Evolutionary conservation across 2,329 filamentous ascomycete species (phyloP).

Genomic region (Teratosphaeria zuluensis): DNA sequence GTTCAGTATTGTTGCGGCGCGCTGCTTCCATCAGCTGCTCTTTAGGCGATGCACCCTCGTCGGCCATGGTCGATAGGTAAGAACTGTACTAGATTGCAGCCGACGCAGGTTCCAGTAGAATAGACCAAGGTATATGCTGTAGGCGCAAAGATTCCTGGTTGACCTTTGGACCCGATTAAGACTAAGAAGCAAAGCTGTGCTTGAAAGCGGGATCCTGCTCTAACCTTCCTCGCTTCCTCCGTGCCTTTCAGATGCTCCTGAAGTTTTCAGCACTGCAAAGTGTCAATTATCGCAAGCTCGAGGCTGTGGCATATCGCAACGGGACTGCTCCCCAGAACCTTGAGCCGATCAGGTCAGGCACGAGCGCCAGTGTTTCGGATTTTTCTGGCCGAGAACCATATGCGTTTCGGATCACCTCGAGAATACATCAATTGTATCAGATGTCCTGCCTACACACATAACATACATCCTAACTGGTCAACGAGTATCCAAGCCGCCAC

Average conservation of each 20-base stretch:
- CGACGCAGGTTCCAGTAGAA: not conserved
- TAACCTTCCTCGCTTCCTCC: not conserved
- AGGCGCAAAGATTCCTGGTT: not conserved
- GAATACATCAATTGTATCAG: not conserved
- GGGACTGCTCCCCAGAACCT: not conserved
- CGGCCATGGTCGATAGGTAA: slow-evolving; percentile 4
- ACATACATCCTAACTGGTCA: not conserved
- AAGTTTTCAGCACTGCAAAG: not conserved
- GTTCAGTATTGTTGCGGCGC: slow-evolving; percentile 81
- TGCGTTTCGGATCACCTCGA: not conserved
- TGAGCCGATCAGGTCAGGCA: not conserved
- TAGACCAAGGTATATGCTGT: not conserved
- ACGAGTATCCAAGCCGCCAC: not conserved
- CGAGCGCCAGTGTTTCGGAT: not conserved
- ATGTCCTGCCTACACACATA: not conserved
- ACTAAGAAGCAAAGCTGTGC: not conserved
- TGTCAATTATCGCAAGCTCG: not conserved
- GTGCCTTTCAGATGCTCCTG: not conserved
- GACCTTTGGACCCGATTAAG: not conserved
- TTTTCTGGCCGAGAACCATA: not conserved
- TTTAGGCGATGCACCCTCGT: slow-evolving; percentile 70
- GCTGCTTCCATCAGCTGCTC: slow-evolving; percentile 89
- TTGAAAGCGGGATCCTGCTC: not conserved
- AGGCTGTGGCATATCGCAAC: not conserved
- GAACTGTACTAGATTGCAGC: not conserved